Evolutionary conservation across 2,329 filamentous ascomycete species (phyloP), one percentile per base, ranked within the genome.

Genomic region (Aspergillus bombycis): DNA sequence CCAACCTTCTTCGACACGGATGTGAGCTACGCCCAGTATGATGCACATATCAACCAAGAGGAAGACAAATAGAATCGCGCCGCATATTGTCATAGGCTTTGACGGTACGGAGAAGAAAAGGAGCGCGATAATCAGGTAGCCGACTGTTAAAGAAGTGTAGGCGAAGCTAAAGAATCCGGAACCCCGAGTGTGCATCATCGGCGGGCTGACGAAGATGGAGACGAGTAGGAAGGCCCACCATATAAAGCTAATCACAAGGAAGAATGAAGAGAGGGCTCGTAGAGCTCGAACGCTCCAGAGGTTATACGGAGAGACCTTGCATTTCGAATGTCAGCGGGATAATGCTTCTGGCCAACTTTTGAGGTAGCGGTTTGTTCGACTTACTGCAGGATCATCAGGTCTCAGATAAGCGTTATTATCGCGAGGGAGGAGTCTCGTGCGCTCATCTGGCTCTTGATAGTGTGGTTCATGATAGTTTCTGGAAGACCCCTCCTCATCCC

Each of bases 171-270:
- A 93, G 85, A 97, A 99, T 45, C 92, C 92, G n/a, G 93, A 95
- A 6, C 95, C 95, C 58, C 93, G 88, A 11, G 89, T 91, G 75
- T 95, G 88, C 75, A 98, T 89, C 54, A 90, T 89, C 0, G 94
- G 94, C 16, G 93, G 93, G 59, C 92, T 97, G 69, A 96, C 89
- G 79, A 99, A 99, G 68, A 91, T 88, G 61, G 92, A 93, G 19
- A 97, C 88, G n/a, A 99, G 84, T 38, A 97, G 83, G 60, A 97
- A 78, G 11, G 92, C 85, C 94, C 95, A 98, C 94, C 94, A 98
- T n/a, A 93, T 72, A 72, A 96, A 93, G 61, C 89, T 91, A 70
- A 94, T 75, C 58, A 88, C 77, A 23, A 94, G 83, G 73, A 97
- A 91, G 43, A 92, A 71, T 61, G 96, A 83, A 6, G 93, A 94